A percentile compares a stretch with the other conserved stretches of the same genome.
Evolutionary conservation across 257 asterid species (phyloP).

Genomic region (Ajuga chamaepitys): DNA sequence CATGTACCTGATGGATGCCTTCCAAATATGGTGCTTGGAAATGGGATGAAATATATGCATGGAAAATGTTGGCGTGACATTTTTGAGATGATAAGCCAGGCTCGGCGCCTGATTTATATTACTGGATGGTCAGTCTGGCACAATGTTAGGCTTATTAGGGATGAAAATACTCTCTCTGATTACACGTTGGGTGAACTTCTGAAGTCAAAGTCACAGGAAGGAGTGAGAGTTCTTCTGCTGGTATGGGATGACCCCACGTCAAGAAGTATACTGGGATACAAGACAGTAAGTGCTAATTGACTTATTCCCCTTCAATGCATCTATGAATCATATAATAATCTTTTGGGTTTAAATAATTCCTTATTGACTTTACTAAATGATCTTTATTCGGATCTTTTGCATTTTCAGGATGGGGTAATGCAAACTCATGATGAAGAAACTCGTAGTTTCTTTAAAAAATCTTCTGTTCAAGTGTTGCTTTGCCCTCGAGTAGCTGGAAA

Average conservation of each 20-base stretch:
- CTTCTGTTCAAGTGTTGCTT: conserved; percentile 95
- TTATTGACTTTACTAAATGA: neutral
- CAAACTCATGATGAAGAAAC: conserved; percentile 98
- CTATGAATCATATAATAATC: neutral
- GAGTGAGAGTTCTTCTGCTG: conserved; percentile 94
- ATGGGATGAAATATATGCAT: conserved; percentile 65
- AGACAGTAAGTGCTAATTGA: conserved; percentile 60
- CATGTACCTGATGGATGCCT: conserved; percentile 86
- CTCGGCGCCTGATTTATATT: conserved; percentile 78
- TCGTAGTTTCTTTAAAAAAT: conserved; percentile 81
- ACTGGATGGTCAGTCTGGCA: conserved; percentile 99
- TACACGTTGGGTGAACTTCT: conserved; percentile 85
- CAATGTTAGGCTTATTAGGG: conserved; percentile 81
- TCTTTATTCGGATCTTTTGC: neutral
- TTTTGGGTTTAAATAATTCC: neutral
- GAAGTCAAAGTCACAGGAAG: conserved; percentile 93
- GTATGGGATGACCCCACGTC: conserved; percentile 99
- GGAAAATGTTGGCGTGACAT: conserved; percentile 96
- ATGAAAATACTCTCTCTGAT: conserved; percentile 44
- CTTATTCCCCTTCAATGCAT: neutral
- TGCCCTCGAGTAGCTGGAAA: conserved; percentile 97
- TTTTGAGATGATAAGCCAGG: conserved; percentile 73
- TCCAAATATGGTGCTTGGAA: conserved; percentile 65
- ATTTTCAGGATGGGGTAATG: conserved; percentile 93
- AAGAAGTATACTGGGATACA: conserved; percentile 89